Base-by-base conservation (phyloP, 2,329 filamentous ascomycete species). In the Alternaria sp. region DNA sequence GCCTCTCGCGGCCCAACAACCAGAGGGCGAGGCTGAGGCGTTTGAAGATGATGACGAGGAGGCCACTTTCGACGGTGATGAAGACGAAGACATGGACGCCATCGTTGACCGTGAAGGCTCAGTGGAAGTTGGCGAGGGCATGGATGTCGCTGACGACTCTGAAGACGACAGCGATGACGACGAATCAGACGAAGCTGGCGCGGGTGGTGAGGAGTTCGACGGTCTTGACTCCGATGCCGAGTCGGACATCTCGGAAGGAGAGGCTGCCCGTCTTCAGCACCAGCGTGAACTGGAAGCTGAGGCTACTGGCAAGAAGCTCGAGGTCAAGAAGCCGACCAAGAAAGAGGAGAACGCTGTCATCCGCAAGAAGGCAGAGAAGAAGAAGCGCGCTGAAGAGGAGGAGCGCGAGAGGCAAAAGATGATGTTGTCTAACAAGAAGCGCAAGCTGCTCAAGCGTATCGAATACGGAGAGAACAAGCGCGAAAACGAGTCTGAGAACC, bases 361-460 rank as follows among this genome's bases (percentile, higher is more conserved):
- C 84, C 91, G 90, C 83, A 90, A 92, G 81, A 81, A 83, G 63
- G 87, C 89, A 36, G 87, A 89, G 63, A 86, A 85, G 78, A 87
- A 88, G 73, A 79, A 82, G 73, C 82, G 82, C 67, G 83, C 87
- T 74, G 92, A 96, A 77, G 90, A 91, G 5, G 96, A 98, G 81
- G 94, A 98, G 74, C 82, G 96, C 62, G 93, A 97, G 81, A 87
- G 95, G 67, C 91, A 93, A 79, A 97, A 97, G 88, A 96, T 96
- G 84, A 99, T 99, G 96, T 90, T 98, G 85, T 92, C 91, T 81
- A 92, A 96, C 81, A 96, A 96, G 88, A 99, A 98, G 89, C 87
- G 96, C 75, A 97, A 97, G 89, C 84, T 97, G 75, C 91, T 95
- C 71, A 96, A 98, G 85, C 96, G 97, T 85, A 99, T 99, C 93